Evolutionary conservation across 176 grass and related monocot genomes (phyloP).

Genomic region (Lolium multiflorum): DNA sequence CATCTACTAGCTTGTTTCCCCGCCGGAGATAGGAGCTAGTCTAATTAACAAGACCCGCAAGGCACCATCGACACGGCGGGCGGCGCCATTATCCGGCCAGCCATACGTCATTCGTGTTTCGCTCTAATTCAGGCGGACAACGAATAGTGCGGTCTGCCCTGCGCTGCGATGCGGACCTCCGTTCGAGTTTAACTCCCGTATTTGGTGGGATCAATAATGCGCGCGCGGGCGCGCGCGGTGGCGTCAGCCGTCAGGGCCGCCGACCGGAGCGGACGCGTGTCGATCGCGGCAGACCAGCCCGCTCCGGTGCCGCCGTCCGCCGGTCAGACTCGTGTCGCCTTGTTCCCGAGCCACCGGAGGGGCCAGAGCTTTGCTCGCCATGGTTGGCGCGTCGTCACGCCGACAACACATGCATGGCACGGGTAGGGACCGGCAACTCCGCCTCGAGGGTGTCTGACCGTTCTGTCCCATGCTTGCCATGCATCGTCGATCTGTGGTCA

Average conservation of each 20-base stretch:
- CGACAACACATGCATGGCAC: no score
- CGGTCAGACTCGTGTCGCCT: not conserved
- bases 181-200: constrained; percentile 4
- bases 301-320: not conserved
- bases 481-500: no score
- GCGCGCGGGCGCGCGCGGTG: no score
- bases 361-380: not conserved
- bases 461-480: no score
- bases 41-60: no score
- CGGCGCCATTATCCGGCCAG: not conserved
- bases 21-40: no score
- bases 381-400: not conserved
- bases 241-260: not conserved
- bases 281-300: not conserved
- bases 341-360: not conserved
- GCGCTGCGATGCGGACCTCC: not conserved
- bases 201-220: constrained; percentile 7
- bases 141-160: not conserved
- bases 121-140: not conserved
- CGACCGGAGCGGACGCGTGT: not conserved
- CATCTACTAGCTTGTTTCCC: no score
- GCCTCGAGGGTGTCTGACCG: no score
- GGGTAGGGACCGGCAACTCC: no score
- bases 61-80: not conserved
- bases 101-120: not conserved